Evolutionary conservation across 768 basidiomycete genomes (phyloP), one percentile per base, ranked within the genome.

Genomic region (Lactarius hengduanensis): DNA sequence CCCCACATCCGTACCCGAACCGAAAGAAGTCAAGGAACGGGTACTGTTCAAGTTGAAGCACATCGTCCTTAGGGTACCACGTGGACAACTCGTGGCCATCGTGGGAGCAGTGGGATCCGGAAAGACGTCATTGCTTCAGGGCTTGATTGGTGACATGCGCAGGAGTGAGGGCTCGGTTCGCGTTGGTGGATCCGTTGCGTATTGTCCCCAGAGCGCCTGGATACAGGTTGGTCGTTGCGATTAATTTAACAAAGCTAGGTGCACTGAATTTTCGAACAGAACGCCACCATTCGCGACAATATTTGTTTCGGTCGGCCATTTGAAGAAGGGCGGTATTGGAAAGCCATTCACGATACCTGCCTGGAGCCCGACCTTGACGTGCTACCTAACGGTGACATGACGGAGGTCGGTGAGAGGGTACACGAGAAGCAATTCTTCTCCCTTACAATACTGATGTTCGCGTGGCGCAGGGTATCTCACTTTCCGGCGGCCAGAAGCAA

Each of bases 131-230:
- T 76, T 93, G 32, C 78, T 93, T 47, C 87, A 92, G 69, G 91
- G 86, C 10, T 72, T 92, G 36, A 86, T 91, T 64, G 90, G 90
- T 3, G 94, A 96, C 75, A 96, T 96, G 94, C 80, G 88, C 65
- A 80, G 81, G 69, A 87, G 84, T 0, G 74, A 77, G 16, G 93
- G 93, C 2, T 81, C 77, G 11, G 84, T 92, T 45, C 80, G 78
- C 38, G 91, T 94, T 72, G 89, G 91, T 63, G 92, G 90, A 0
- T 83, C 84, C 10, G 84, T 94, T 13, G 87, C 86, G 0, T 93
- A 95, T 75, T 95, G 91, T 71, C 86, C 89, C n/a, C 95, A 98
- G 73, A 87, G 82, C 53, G 89, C 94, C 11, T 97, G 94, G 94
- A 96, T 98, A 65, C 92, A 94, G 76, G 87, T 84, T 63, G 4